Evolutionary conservation across 768 basidiomycete genomes (phyloP).

Genomic region (Hysterangium stoloniferum): DNA sequence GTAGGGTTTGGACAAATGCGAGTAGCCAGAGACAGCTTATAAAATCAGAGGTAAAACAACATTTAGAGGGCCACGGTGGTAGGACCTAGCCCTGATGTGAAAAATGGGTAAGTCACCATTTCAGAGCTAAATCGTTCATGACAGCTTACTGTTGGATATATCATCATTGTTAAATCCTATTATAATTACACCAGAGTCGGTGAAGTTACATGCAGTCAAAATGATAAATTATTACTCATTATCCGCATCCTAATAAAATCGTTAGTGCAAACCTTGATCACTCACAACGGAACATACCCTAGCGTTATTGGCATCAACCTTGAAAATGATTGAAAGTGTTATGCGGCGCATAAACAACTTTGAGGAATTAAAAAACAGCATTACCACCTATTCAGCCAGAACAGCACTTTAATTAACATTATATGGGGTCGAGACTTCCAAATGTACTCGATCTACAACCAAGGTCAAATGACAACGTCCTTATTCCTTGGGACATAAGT

Average conservation of each 20-base stretch:
- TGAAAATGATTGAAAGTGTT: too few species aligned
- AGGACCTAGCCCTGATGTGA: neutral
- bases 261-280: too few species aligned
- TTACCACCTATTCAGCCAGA: constrained; percentile 1
- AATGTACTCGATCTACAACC: constrained; percentile 1
- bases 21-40: neutral
- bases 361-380: too few species aligned
- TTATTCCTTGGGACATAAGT: neutral
- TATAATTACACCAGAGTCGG: neutral
- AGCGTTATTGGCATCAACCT: neutral
- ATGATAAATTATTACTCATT: too few species aligned
- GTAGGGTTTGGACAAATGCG: neutral
- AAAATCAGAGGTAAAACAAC: neutral
- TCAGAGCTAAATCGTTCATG: neutral
- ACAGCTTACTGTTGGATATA: neutral
- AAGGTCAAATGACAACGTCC: neutral
- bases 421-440: constrained; percentile 1
- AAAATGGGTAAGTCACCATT: neutral
- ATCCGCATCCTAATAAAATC: too few species aligned
- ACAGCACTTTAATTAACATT: neutral
- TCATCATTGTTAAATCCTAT: neutral
- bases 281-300: too few species aligned
- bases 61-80: too few species aligned
- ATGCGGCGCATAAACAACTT: too few species aligned
- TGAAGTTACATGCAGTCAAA: neutral